Evolutionary conservation across 345 rosid species (phyloP).

Genomic region (Citrus maxima): DNA sequence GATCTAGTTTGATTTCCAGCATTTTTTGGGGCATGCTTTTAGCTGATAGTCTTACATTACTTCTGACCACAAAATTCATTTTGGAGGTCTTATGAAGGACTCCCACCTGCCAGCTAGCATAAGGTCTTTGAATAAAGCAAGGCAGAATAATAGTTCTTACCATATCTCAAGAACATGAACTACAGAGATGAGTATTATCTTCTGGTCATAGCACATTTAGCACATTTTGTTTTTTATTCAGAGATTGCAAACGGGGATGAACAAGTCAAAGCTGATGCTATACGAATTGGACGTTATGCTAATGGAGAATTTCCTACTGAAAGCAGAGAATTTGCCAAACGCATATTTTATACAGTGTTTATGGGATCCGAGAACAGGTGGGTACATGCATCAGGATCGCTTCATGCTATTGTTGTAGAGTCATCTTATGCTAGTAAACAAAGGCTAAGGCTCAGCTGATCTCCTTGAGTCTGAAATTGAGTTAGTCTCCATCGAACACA

Average conservation of each 20-base stretch:
- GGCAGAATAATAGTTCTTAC: not conserved
- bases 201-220: conserved; percentile 7
- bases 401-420: not conserved
- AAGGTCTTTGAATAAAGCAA: not conserved
- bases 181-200: not conserved
- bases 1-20: not conserved
- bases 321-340: conserved; percentile 89
- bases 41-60: not conserved
- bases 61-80: not conserved
- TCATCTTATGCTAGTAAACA: not conserved
- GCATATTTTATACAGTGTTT: conserved; percentile 86
- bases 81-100: not conserved
- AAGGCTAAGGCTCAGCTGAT: not conserved
- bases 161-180: not conserved
- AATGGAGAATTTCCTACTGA: conserved; percentile 77
- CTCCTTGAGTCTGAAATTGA: not conserved
- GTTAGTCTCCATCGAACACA: not conserved
- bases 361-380: conserved; percentile 99
- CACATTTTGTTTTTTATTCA: conserved; percentile 32
- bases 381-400: not conserved
- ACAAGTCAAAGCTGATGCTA: conserved; percentile 93
- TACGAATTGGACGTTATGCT: conserved; percentile 62
- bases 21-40: not conserved
- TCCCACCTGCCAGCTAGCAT: not conserved
- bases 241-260: conserved; percentile 88